Percentiles rank a stretch among this genome's conserved stretches.
These are phyloP conservation scores for Boechera stricta DNA, from an alignment of 345 rosid species.

Conservation along the genomic window DNA sequence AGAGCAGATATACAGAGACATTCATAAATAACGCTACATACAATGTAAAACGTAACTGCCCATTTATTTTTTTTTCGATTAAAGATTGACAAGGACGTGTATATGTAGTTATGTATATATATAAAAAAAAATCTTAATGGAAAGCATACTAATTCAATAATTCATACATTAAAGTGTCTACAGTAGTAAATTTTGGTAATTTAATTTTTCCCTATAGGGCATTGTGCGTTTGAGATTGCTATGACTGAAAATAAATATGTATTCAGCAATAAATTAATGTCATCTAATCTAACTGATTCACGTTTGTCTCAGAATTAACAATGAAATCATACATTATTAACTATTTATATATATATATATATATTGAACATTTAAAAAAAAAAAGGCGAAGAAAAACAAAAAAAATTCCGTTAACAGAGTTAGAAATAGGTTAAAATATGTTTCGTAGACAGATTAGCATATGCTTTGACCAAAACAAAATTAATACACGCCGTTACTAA, in stretches of 20 bases:
- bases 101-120: not conserved
- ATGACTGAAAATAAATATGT: too few species aligned
- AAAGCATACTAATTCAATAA: not conserved
- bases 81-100: constrained; percentile 26
- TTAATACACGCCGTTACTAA: too few species aligned
- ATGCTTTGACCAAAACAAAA: too few species aligned
- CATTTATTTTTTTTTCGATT: constrained; percentile 2
- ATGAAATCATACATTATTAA: not conserved
- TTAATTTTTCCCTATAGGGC: not conserved
- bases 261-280: too few species aligned
- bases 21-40: constrained; percentile 30
- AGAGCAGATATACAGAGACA: constrained; percentile 26
- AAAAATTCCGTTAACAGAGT: too few species aligned
- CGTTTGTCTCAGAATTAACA: not conserved
- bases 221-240: not conserved
- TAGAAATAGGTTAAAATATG: too few species aligned
- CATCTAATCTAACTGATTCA: not conserved
- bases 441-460: too few species aligned
- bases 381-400: not conserved
- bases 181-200: not conserved
- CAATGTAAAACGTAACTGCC: constrained; percentile 28
- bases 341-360: too few species aligned
- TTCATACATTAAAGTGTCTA: not conserved
- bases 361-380: not conserved
- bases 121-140: not conserved